phyloP scores from a whole-genome alignment of 2,329 filamentous ascomycete genomes.

The Massarina eburnea region DNA sequence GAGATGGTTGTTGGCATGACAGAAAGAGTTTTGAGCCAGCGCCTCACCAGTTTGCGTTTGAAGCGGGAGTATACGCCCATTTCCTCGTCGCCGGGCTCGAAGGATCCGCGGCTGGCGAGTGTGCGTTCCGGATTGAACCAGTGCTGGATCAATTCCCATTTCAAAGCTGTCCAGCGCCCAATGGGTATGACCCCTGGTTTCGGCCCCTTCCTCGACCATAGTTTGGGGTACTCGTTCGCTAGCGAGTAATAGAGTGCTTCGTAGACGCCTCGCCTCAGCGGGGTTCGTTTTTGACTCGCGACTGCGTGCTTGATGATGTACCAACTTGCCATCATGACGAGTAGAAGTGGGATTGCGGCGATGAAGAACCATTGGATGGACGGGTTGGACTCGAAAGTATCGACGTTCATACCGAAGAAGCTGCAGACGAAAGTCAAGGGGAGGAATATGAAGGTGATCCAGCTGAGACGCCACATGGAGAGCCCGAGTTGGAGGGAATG shows the following conservation, averaged over 20 bases:
- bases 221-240: slow-evolving; percentile 46
- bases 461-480: slow-evolving; percentile 60
- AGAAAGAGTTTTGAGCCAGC: slow-evolving; percentile 45
- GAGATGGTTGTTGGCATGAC: slow-evolving; percentile 17
- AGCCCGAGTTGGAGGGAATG: slow-evolving; percentile 53
- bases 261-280: slow-evolving; percentile 53
- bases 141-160: slow-evolving; percentile 51
- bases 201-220: slow-evolving; percentile 54
- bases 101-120: slow-evolving; percentile 21
- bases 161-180: slow-evolving; percentile 43
- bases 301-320: slow-evolving; percentile 52
- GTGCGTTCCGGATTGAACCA: slow-evolving; percentile 51
- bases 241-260: slow-evolving; percentile 54
- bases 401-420: slow-evolving; percentile 57
- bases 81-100: slow-evolving; percentile 40
- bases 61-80: slow-evolving; percentile 43
- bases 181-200: slow-evolving; percentile 44
- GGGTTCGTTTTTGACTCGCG: slow-evolving; percentile 46
- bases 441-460: slow-evolving; percentile 76
- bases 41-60: slow-evolving; percentile 42
- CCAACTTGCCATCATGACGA: slow-evolving; percentile 50
- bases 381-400: slow-evolving; percentile 47
- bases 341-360: slow-evolving; percentile 48
- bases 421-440: slow-evolving; percentile 55
- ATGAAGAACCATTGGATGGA: slow-evolving; percentile 56